Base-by-base conservation (phyloP, 345 rosid genomes). In the Alliaria petiolata region DNA sequence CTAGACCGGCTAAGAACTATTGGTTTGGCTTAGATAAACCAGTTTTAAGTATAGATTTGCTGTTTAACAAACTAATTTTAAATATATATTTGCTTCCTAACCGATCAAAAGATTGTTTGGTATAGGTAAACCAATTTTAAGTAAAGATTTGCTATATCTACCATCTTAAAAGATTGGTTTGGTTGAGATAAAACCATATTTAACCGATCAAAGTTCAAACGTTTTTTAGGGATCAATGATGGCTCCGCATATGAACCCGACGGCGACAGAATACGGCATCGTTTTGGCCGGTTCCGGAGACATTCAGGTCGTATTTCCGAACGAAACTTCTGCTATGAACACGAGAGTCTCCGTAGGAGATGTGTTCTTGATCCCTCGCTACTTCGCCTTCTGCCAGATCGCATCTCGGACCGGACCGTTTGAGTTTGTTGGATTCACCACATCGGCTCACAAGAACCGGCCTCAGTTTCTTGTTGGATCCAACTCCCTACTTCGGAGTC, bases 191-290 rank as follows among this genome's bases (percentile, higher is more conserved):
- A 19, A n/a, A n/a, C 46, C 12, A 11, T 61, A 28, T 25, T 10
- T 47, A 47, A 70, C 19, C 11, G 26, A n/a, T n/a, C n/a, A n/a
- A n/a, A n/a, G n/a, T n/a, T n/a, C n/a, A 6, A 45, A 72, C n/a
- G n/a, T n/a, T n/a, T 38, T 28, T 9, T 74, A 87, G 95, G 99
- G 99, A 65, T 83, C 97, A 19, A 91, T 95, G 99, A 68, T 95
- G 95, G 93, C 95, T n/a, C 99, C 98, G 0, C 98, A 95, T 63
- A 80, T 89, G 79, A 95, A 95, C 71, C 95, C 97, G 12, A 83
- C 76, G 3, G 95, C 97, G 0, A 89, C 95, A 0, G 96, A 95
- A 33, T 95, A 85, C n/a, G 97, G 95, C 5, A 62, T 91, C 2
- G 93, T 91, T 8, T 51, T 85, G 70, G 71, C 79, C 0, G 99